Conservation (phyloP, 805 yeast genomes). For the Pichia eremophila region DNA sequence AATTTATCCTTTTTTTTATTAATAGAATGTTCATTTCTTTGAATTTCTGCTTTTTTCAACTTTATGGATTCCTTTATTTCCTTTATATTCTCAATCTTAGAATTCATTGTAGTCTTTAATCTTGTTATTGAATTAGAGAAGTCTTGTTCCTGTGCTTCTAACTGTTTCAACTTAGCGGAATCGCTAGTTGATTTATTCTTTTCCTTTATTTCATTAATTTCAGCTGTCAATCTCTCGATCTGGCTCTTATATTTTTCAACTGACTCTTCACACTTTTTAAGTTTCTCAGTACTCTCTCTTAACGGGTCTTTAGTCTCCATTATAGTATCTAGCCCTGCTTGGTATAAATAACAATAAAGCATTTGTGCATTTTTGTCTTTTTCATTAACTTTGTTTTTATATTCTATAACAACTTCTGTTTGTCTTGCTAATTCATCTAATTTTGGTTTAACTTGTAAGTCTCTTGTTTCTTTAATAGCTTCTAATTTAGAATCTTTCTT, state of each 20-base stretch:
- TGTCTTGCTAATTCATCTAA: slow-evolving; percentile 71
- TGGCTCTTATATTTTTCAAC: slow-evolving; percentile 34
- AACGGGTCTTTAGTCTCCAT: slow-evolving; percentile 2
- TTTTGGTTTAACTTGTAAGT: slow-evolving; percentile 90
- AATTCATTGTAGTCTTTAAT: slow-evolving; percentile 50
- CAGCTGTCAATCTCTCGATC: slow-evolving; percentile 40
- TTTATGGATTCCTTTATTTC: slow-evolving; percentile 39
- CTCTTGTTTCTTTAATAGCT: slow-evolving; percentile 62
- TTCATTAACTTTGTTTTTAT: slow-evolving; percentile 43
- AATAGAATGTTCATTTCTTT: slow-evolving; percentile 23
- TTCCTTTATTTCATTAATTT: slow-evolving; percentile 44
- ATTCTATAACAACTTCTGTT: slow-evolving; percentile 75
- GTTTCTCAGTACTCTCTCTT: neutral
- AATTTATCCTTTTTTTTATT: slow-evolving; percentile 5
- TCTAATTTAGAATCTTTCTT: slow-evolving; percentile 80
- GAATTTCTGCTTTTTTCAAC: slow-evolving; percentile 27
- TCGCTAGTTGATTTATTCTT: slow-evolving; percentile 42
- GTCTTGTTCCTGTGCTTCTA: slow-evolving; percentile 49
- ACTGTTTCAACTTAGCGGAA: slow-evolving; percentile 49
- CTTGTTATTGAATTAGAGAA: slow-evolving; percentile 60
- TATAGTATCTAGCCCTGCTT: slow-evolving; percentile 22
- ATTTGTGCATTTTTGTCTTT: slow-evolving; percentile 7
- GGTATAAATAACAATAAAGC: slow-evolving; percentile 13
- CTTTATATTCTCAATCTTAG: slow-evolving; percentile 44
- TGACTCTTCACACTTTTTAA: slow-evolving; percentile 31